Base-by-base conservation (phyloP, 345 rosid species). In the Clarkia xantiana region DNA sequence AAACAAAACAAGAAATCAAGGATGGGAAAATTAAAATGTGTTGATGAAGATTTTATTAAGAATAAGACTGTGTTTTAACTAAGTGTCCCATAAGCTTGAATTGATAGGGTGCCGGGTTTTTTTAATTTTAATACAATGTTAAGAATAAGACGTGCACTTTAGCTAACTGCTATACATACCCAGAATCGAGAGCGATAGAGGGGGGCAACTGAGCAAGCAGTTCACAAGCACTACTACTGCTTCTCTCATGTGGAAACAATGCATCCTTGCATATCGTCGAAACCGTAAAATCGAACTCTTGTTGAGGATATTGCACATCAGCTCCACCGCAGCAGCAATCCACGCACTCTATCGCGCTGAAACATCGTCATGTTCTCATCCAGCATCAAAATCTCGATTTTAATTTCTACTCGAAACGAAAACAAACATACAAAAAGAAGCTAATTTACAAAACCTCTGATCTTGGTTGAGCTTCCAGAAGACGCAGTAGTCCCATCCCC, bases 281-380 rank as follows among this genome's bases (percentile, higher is more conserved):
- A 45, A 69, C 71, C 45, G 76, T 74, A 34, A 78, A 72, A 15
- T 70, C 66, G 67, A 74, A 63, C 45, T 70, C 77, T 53, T 44
- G 68, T 43, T 71, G 46, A 0, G 68, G 42, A 1, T 39, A 56
- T 22, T 49, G 38, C n/a, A n/a, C n/a, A 42, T 74, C 77, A 50
- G 75, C 57, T 51, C 94, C 94, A 45, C 70, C 83, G 55, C 97
- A 89, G 64, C 95, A 85, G 49, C 94, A 85, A 62, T 80, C 93
- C 58, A 73, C 54, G 94, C 89, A 85, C 73, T 76, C 89, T 46
- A 85, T 34, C 52, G 58, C 66, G 62, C 87, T 80, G 39, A 36
- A 42, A 45, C 18, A 54, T 42, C 9, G 8, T n/a, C 53, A 0
- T 42, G n/a, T n/a, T n/a, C n/a, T n/a, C n/a, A n/a, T n/a, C n/a